Evolutionary conservation across 2,329 filamentous ascomycete genomes (phyloP).

Genomic region (Pyricularia pennisetigena): DNA sequence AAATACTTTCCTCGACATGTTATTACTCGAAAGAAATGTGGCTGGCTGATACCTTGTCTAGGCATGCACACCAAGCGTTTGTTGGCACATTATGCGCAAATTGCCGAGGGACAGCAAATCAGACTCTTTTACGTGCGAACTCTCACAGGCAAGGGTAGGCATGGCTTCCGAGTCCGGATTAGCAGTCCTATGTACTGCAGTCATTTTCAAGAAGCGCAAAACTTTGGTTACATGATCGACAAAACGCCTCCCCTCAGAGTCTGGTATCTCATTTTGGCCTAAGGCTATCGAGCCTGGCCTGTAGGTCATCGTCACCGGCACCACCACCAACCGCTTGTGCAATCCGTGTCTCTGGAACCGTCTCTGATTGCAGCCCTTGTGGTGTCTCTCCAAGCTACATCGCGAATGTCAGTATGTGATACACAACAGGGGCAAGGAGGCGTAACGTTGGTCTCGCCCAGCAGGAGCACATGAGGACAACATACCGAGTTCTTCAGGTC

Average conservation of each 20-base stretch:
- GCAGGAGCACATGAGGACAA: slow-evolving; percentile 12
- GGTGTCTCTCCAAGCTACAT: slow-evolving; percentile 83
- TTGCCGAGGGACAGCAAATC: not conserved
- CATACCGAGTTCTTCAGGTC: slow-evolving; percentile 83
- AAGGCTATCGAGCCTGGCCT: slow-evolving; percentile 85
- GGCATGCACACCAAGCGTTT: not conserved
- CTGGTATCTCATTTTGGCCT: slow-evolving; percentile 23
- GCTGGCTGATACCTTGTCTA: not conserved
- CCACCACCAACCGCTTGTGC: slow-evolving; percentile 71
- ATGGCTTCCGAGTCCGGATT: not conserved
- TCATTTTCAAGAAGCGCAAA: not conserved
- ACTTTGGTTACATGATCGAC: slow-evolving; percentile 19
- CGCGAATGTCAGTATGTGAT: slow-evolving; percentile 15
- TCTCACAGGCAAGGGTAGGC: not conserved
- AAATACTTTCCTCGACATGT: not conserved
- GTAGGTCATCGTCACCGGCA: slow-evolving; percentile 86
- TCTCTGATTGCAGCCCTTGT: slow-evolving; percentile 64
- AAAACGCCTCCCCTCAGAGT: slow-evolving; percentile 16
- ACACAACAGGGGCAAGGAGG: not conserved
- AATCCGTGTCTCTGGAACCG: slow-evolving; percentile 65
- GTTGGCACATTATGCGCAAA: not conserved
- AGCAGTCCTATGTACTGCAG: not conserved
- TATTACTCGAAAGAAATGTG: not conserved
- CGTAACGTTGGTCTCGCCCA: not conserved
- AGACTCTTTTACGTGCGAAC: not conserved